phyloP scores from a whole-genome alignment of 2,329 filamentous ascomycete species.

The Colletotrichum salicis region DNA sequence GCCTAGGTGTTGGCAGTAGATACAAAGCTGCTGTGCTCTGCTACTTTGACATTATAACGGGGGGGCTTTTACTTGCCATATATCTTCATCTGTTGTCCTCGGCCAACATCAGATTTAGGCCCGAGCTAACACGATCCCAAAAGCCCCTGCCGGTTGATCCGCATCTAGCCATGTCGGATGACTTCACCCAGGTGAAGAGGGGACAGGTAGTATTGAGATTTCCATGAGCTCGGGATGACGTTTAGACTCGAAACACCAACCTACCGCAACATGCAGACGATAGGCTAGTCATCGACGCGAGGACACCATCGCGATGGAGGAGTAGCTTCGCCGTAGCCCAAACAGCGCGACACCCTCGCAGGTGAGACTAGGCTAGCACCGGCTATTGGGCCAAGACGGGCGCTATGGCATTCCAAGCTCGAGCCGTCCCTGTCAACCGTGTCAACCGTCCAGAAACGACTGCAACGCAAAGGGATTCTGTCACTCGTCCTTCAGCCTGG shows the following conservation, averaged over 20 bases:
- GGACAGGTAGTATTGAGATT: slow-evolving; percentile 2
- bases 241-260: slow-evolving; percentile 21
- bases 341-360: slow-evolving; percentile 4
- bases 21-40: background rate
- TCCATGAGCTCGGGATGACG: slow-evolving; percentile 26
- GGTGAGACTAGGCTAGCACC: slow-evolving; percentile 8
- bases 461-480: background rate
- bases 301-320: slow-evolving; percentile 12
- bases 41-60: fast-evolving
- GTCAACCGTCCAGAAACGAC: background rate
- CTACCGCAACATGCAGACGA: background rate
- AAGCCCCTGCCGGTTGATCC: slow-evolving; percentile 21
- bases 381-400: slow-evolving; percentile 1
- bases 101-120: slow-evolving; percentile 1
- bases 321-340: background rate
- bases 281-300: background rate
- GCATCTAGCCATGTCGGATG: slow-evolving; percentile 21
- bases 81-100: slow-evolving; percentile 22
- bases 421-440: background rate
- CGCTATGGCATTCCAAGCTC: slow-evolving; percentile 3
- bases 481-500: background rate
- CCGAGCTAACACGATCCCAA: background rate
- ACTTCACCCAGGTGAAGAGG: background rate
- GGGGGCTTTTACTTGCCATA: slow-evolving; percentile 6
- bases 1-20: background rate